Evolutionary conservation across 2,329 filamentous ascomycete species (phyloP).

Genomic region (Metarhizium robertsii): DNA sequence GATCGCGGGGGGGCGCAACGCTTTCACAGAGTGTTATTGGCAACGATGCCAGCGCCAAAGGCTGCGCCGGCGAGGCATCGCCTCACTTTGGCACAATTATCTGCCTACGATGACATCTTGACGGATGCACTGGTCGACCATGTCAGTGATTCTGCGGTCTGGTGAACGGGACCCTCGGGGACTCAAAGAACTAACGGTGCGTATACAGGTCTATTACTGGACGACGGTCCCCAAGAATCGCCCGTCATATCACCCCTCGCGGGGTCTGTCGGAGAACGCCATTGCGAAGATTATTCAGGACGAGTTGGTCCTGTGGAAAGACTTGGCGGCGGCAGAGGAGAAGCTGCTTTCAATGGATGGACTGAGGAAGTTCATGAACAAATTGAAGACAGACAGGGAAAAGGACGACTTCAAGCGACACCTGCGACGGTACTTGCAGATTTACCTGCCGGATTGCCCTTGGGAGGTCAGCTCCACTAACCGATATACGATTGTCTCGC

Average conservation of each 20-base stretch:
- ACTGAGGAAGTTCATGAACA: constrained; percentile 59
- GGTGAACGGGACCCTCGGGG: not conserved
- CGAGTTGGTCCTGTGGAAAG: constrained; percentile 65
- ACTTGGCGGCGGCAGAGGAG: constrained; percentile 60
- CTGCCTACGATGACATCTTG: constrained; percentile 88
- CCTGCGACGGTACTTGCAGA: constrained; percentile 80
- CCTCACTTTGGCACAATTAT: constrained; percentile 78
- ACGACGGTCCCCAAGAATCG: constrained; percentile 92
- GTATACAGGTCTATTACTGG: constrained; percentile 80
- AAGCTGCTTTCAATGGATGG: constrained; percentile 65
- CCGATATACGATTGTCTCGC: constrained; percentile 82
- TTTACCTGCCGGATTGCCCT: constrained; percentile 87
- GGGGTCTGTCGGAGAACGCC: constrained; percentile 61
- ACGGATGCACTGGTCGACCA: constrained; percentile 94
- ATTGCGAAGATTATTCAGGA: constrained; percentile 52
- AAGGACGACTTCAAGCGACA: constrained; percentile 81
- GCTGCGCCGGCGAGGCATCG: constrained; percentile 46
- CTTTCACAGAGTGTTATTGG: not conserved
- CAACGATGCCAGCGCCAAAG: constrained; percentile 27
- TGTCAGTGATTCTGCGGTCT: constrained; percentile 44
- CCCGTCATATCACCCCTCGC: constrained; percentile 72
- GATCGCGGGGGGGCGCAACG: not conserved
- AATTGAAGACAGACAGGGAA: constrained; percentile 65
- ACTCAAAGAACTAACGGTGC: constrained; percentile 7
- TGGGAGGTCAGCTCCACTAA: constrained; percentile 91